Conservation (phyloP, 129 eudicot species). For the Mikania micrantha region DNA sequence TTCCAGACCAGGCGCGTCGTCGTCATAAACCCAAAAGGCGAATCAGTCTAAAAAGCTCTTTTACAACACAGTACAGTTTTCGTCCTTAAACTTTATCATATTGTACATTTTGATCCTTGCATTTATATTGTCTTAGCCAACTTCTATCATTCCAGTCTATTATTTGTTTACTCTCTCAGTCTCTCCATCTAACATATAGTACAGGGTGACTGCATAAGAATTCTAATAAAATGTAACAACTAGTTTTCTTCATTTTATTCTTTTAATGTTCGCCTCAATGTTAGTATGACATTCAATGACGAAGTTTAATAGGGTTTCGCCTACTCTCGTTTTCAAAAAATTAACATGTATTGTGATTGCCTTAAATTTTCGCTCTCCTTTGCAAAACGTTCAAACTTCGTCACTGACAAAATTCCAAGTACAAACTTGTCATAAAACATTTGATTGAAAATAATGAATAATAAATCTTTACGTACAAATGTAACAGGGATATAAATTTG, state of each 20-base stretch:
- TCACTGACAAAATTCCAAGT: no score
- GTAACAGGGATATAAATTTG: neutral
- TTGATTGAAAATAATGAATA: no score
- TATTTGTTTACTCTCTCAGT: neutral
- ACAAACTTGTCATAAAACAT: no score
- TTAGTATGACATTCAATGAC: no score
- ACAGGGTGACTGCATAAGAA: neutral
- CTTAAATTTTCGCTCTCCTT: no score
- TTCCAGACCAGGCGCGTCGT: slow-evolving; percentile 10
- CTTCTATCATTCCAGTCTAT: neutral
- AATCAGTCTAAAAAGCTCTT: slow-evolving; percentile 8
- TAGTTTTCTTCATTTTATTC: neutral
- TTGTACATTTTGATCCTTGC: neutral
- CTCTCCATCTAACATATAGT: neutral
- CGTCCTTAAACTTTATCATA: neutral
- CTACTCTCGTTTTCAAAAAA: no score
- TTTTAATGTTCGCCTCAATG: no score
- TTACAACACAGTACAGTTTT: neutral
- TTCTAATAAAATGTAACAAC: neutral
- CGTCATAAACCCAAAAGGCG: neutral
- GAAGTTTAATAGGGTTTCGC: no score
- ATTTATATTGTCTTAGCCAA: neutral
- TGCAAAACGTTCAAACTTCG: no score
- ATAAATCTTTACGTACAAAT: no score
- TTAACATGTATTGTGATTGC: no score